Evolutionary conservation across 2,329 filamentous ascomycete genomes (phyloP), one percentile per base, ranked within the genome.

Genomic region (Leptographium flavum): DNA sequence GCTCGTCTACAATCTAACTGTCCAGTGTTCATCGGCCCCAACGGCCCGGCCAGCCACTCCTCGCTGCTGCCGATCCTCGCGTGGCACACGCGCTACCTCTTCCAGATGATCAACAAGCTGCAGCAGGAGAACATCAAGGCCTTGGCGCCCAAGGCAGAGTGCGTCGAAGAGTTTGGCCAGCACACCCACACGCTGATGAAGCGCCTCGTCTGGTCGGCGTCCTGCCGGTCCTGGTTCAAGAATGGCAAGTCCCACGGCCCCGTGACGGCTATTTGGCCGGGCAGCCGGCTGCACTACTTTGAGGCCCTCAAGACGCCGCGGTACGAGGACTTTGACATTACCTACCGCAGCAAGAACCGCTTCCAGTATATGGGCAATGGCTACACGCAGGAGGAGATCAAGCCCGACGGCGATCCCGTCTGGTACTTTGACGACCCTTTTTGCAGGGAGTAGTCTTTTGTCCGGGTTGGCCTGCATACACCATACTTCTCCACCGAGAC

Each of bases 381-480:
- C 14, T 38, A 38, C 28, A 46, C 38, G 5, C 62, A 66, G 52
- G 63, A 60, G 0, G 66, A 68, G 53, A n/a, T n/a, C n/a, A n/a
- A n/a, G n/a, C n/a, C n/a, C n/a, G n/a, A n/a, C n/a, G n/a, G n/a
- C n/a, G n/a, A n/a, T n/a, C n/a, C n/a, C n/a, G n/a, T n/a, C n/a
- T n/a, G n/a, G n/a, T n/a, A n/a, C n/a, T n/a, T n/a, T n/a, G n/a
- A n/a, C n/a, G n/a, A n/a, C n/a, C n/a, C n/a, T n/a, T n/a, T n/a
- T n/a, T n/a, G n/a, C n/a, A n/a, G n/a, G n/a, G n/a, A n/a, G n/a
- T n/a, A n/a, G n/a, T n/a, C n/a, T n/a, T n/a, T n/a, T n/a, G n/a
- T n/a, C n/a, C n/a, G n/a, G n/a, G n/a, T n/a, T n/a, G n/a, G n/a
- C n/a, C n/a, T n/a, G n/a, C n/a, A n/a, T n/a, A n/a, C n/a, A n/a